Percentiles rank a stretch among this genome's conserved stretches.
These are phyloP conservation scores for Austroboletus niveus DNA, from an alignment of 1,284 basidiomycete species.

Conservation along the genomic window DNA sequence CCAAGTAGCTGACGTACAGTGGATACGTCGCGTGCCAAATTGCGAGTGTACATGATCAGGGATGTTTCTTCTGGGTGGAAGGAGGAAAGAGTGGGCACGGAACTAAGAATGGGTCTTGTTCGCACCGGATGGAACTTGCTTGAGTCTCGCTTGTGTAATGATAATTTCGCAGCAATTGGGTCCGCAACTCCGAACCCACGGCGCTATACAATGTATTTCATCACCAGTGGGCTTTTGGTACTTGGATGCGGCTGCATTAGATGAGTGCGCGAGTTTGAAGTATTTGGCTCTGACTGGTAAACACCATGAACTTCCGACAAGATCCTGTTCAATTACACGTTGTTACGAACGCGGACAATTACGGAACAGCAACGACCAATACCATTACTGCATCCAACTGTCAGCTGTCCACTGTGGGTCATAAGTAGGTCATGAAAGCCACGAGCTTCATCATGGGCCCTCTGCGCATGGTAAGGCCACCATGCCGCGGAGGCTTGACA, in stretches of 20 bases:
- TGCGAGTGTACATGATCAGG: slow-evolving; percentile 16
- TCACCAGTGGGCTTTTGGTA: too few species aligned
- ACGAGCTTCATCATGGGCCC: slow-evolving; percentile 8
- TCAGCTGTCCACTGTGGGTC: too few species aligned
- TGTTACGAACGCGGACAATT: too few species aligned
- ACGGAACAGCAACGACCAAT: too few species aligned
- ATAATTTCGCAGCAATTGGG: not conserved
- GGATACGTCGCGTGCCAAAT: slow-evolving; percentile 12
- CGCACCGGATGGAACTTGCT: slow-evolving; percentile 20
- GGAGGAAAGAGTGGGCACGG: not conserved
- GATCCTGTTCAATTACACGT: too few species aligned
- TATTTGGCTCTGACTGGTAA: too few species aligned
- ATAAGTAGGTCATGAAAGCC: slow-evolving; percentile 1
- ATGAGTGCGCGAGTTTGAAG: too few species aligned
- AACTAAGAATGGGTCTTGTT: not conserved
- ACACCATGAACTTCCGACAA: too few species aligned
- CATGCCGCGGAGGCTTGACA: slow-evolving; percentile 7
- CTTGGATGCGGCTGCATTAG: too few species aligned
- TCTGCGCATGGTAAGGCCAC: not conserved
- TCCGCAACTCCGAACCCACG: not conserved
- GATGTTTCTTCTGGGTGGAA: not conserved
- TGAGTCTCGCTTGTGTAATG: slow-evolving; percentile 8
- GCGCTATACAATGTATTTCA: too few species aligned
- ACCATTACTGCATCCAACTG: too few species aligned
- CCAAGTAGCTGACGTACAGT: slow-evolving; percentile 9